Percentiles rank a stretch among this genome's conserved stretches.
Evolutionary conservation across 2,329 filamentous ascomycete genomes (phyloP).

Genomic region (Thelonectria olida): DNA sequence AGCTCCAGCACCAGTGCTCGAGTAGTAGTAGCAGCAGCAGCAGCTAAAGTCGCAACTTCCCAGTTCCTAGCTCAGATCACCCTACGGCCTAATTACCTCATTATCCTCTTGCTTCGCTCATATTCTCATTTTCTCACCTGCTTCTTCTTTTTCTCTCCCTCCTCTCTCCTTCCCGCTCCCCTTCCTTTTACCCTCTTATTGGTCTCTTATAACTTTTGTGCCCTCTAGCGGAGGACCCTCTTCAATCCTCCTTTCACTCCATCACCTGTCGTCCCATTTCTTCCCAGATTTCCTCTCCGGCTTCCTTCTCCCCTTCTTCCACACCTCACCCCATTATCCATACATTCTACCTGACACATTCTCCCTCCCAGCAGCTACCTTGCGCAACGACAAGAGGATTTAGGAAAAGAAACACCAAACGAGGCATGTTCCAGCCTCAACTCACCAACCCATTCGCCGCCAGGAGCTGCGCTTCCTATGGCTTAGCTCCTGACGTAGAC

Average conservation of each 20-base stretch:
- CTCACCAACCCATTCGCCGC: slow-evolving; percentile 56
- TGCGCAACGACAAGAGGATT: not conserved
- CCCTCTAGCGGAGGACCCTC: not conserved
- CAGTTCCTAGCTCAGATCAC: slow-evolving; percentile 22
- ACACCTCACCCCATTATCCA: slow-evolving; percentile 13
- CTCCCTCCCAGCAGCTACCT: not conserved
- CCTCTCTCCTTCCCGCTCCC: slow-evolving; percentile 15
- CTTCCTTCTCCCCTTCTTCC: slow-evolving; percentile 15
- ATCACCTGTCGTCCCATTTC: slow-evolving; percentile 1
- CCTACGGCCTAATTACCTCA: slow-evolving; percentile 8
- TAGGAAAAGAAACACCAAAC: slow-evolving; percentile 2
- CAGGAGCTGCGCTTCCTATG: slow-evolving; percentile 53
- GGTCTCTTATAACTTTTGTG: not conserved
- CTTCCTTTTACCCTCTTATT: slow-evolving; percentile 21
- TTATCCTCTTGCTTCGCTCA: not conserved
- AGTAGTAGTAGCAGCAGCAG: no score
- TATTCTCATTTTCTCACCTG: slow-evolving; percentile 29
- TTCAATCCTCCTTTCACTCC: not conserved
- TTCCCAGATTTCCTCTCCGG: slow-evolving; percentile 8
- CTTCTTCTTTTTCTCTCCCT: slow-evolving; percentile 18
- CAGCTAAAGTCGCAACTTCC: slow-evolving; percentile 18
- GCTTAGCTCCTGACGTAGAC: slow-evolving; percentile 45
- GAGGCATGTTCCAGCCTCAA: slow-evolving; percentile 65
- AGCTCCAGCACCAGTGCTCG: slow-evolving; percentile 1
- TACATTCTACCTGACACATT: not conserved